Evolutionary conservation across 164 flowering plant species (phyloP), one percentile per base, ranked within the genome.

Genomic region (Houttuynia cordata): DNA sequence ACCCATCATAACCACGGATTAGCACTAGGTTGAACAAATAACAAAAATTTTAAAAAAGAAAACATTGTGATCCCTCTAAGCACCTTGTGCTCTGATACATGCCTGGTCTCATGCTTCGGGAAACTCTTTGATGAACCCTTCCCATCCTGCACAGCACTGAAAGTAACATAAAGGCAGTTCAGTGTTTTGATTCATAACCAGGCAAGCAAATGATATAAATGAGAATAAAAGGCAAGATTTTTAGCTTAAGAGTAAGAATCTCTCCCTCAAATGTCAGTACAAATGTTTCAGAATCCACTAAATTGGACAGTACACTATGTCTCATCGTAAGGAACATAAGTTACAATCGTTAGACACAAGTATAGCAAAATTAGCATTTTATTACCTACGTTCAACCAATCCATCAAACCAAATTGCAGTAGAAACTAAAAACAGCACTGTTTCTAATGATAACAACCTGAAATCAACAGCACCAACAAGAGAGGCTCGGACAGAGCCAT

Each of bases 11-110:
- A 30, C 37, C 37, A 30, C 6, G 37, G 37, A 30, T 30, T 30
- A 6, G 37, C 2, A 2, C 6, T 30, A 30, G 37, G 2, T 30
- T 30, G 37, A 30, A 30, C 2, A 45, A 17, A 45, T 45, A 45
- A 45, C 49, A 45, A 12, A 12, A 0, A 53, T 34, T 30, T 37
- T 6, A 49, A 30, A 54, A 34, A 8, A 54, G 15, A 10, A 10
- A 54, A 24, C 1, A 5, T 23, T 23, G 18, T 54, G 57, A 24
- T 24, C 30, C 24, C 8, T 54, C 21, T 54, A 18, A 30, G 52
- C 67, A 73, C 97, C 88, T 89, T 87, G 64, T 89, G 94, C 70
- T 89, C 94, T 60, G 97, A 89, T 62, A 89, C 80, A 78, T 82
- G 87, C 56, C 85, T 73, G 8, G 88, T 82, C 69, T 89, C 94